Evolutionary conservation across 805 yeast species (phyloP).

Genomic region (Nakazawaea molendinolei): DNA sequence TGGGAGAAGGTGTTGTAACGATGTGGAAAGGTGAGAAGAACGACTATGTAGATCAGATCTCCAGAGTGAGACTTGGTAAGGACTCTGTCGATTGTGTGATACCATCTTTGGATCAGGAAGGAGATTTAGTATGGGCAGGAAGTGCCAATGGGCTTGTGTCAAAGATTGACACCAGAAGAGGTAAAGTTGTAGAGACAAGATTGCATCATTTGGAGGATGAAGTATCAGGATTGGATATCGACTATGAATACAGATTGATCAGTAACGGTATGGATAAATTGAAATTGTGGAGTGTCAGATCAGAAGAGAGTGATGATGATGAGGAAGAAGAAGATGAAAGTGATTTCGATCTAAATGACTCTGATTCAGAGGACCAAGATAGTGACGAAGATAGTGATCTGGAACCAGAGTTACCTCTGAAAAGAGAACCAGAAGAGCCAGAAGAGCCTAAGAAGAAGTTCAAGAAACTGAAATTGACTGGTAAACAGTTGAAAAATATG

Average conservation of each 20-base stretch:
- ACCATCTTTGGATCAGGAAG: slow-evolving; percentile 47
- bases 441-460: slow-evolving; percentile 20
- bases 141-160: slow-evolving; percentile 69
- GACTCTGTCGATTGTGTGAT: slow-evolving; percentile 69
- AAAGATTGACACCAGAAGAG: slow-evolving; percentile 57
- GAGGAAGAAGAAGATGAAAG: slow-evolving; percentile 15
- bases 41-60: slow-evolving; percentile 67
- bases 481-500: slow-evolving; percentile 40
- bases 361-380: slow-evolving; percentile 6
- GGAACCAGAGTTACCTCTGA: neutral
- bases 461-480: slow-evolving; percentile 29
- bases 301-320: slow-evolving; percentile 15
- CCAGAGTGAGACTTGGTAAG: slow-evolving; percentile 61
- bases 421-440: slow-evolving; percentile 6
- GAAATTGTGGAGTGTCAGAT: slow-evolving; percentile 59
- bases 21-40: slow-evolving; percentile 76
- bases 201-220: slow-evolving; percentile 67
- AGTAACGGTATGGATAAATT: slow-evolving; percentile 81
- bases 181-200: slow-evolving; percentile 59
- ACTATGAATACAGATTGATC: slow-evolving; percentile 69
- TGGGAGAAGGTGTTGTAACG: slow-evolving; percentile 87
- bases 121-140: slow-evolving; percentile 65
- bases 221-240: slow-evolving; percentile 70
- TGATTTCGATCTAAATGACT: slow-evolving; percentile 12
- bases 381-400: slow-evolving; percentile 9